Conservation (phyloP, 2,329 filamentous ascomycete genomes). For the Paecilomyces niveus region DNA sequence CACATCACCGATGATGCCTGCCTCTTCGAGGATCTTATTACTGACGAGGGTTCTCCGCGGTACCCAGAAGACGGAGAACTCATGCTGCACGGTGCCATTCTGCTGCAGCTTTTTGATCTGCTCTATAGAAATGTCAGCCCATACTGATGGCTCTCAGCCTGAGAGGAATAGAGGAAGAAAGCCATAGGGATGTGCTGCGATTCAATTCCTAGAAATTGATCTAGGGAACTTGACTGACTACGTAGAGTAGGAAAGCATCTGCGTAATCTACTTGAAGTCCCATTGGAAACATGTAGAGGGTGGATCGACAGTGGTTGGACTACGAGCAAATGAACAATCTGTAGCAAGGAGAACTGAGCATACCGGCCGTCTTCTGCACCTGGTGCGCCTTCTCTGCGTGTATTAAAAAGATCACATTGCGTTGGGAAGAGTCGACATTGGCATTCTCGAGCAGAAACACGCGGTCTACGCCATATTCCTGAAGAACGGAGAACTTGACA, state of each 20-base stretch:
- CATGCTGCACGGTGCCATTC: constrained; percentile 83
- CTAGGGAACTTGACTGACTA: constrained; percentile 53
- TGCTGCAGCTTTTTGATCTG: constrained; percentile 86
- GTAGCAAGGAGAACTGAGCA: constrained; percentile 26
- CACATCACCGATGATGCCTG: constrained; percentile 85
- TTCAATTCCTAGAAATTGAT: constrained; percentile 21
- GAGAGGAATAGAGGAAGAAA: constrained; percentile 28
- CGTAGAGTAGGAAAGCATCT: constrained; percentile 48
- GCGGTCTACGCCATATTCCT: constrained; percentile 97
- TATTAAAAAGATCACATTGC: constrained; percentile 90
- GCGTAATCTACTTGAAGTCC: constrained; percentile 56
- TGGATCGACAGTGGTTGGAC: constrained; percentile 7
- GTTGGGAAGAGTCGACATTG: constrained; percentile 89
- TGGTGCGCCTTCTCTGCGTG: constrained; percentile 82
- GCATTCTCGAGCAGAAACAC: constrained; percentile 95
- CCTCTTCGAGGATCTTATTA: constrained; percentile 85
- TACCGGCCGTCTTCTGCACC: constrained; percentile 83
- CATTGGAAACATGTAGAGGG: constrained; percentile 14
- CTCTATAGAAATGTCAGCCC: constrained; percentile 59
- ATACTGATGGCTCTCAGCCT: constrained; percentile 47
- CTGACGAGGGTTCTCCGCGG: constrained; percentile 86
- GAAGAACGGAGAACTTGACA: constrained; percentile 88
- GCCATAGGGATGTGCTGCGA: constrained; percentile 37
- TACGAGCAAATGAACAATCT: constrained; percentile 1
- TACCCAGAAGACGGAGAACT: constrained; percentile 95